Base-by-base conservation (phyloP, 2,329 filamentous ascomycete species). In the Aureobasidium lini region DNA sequence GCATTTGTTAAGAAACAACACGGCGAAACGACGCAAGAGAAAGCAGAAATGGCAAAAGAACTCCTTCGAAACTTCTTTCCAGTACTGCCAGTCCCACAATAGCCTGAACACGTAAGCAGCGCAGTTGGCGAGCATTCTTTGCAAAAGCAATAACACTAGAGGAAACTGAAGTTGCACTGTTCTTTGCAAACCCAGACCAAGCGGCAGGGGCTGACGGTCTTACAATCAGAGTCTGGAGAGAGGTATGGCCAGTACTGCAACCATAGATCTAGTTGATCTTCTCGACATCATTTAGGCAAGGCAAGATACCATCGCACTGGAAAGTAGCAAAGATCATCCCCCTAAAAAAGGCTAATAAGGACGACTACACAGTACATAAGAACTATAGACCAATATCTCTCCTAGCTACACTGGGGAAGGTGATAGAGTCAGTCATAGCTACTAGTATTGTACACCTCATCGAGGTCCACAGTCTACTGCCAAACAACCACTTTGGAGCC, bases 371-470 rank as follows among this genome's bases (percentile, higher is more conserved):
- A n/a, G n/a, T n/a, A n/a, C n/a, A n/a, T n/a, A n/a, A n/a, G n/a
- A n/a, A n/a, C n/a, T n/a, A n/a, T n/a, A n/a, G n/a, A n/a, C n/a
- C n/a, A n/a, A n/a, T n/a, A n/a, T n/a, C n/a, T n/a, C n/a, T n/a
- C n/a, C n/a, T n/a, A n/a, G n/a, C n/a, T n/a, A n/a, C n/a, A n/a
- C n/a, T n/a, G n/a, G n/a, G n/a, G n/a, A n/a, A n/a, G n/a, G n/a
- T n/a, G n/a, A n/a, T n/a, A n/a, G n/a, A 73, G 59, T 65, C 65
- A 2, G 68, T 73, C 8, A 61, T 73, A 6, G 67, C 67, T 11
- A 61, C 66, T 36, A 62, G 66, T 39, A 70, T 73, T 58, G 69
- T 65, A 8, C 61, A 71, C 59, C 60, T 65, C 8, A 66, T 68
- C 23, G 68, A 74, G 62, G 66, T 61, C 0, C 61, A 66, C 42